Conservation (phyloP, 2,329 filamentous ascomycete species). For the Colletotrichum gigasporum region DNA sequence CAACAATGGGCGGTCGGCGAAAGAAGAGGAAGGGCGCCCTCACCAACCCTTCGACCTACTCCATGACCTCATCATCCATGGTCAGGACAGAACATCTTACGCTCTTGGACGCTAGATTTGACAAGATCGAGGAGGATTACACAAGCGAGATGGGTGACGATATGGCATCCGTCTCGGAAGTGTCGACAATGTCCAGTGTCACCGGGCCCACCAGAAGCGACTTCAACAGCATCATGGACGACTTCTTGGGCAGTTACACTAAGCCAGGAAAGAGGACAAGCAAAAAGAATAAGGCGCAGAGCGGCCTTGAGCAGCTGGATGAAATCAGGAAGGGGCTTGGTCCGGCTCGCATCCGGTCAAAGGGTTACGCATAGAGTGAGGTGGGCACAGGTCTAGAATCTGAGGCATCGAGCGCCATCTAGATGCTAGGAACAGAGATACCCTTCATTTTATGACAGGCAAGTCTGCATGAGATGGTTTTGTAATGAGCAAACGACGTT, state of each 20-base stretch:
- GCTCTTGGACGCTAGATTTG: constrained; percentile 89
- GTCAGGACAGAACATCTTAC: constrained; percentile 88
- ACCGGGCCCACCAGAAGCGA: constrained; percentile 76
- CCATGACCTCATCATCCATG: constrained; percentile 90
- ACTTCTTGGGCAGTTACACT: constrained; percentile 82
- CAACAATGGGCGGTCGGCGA: constrained; percentile 79
- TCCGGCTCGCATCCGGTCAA: constrained; percentile 69
- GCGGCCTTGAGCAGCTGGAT: constrained; percentile 87
- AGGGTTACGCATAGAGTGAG: not conserved
- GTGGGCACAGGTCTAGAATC: not conserved
- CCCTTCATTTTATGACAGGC: constrained; percentile 21
- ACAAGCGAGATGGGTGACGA: constrained; percentile 58
- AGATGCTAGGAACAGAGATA: constrained; percentile 16
- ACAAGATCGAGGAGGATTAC: constrained; percentile 86
- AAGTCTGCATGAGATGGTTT: not conserved
- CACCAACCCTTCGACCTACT: constrained; percentile 87
- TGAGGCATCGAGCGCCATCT: constrained; percentile 3
- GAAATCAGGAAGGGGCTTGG: constrained; percentile 86
- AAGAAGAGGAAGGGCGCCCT: constrained; percentile 97
- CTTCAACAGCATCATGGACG: constrained; percentile 91
- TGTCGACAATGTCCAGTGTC: constrained; percentile 73
- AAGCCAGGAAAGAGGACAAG: constrained; percentile 77
- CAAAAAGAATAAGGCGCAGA: constrained; percentile 83
- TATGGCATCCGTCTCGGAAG: constrained; percentile 66
- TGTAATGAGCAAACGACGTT: constrained; percentile 25